Conservation (phyloP, 495 filamentous ascomycete genomes). For the Filosporella fistucella region DNA sequence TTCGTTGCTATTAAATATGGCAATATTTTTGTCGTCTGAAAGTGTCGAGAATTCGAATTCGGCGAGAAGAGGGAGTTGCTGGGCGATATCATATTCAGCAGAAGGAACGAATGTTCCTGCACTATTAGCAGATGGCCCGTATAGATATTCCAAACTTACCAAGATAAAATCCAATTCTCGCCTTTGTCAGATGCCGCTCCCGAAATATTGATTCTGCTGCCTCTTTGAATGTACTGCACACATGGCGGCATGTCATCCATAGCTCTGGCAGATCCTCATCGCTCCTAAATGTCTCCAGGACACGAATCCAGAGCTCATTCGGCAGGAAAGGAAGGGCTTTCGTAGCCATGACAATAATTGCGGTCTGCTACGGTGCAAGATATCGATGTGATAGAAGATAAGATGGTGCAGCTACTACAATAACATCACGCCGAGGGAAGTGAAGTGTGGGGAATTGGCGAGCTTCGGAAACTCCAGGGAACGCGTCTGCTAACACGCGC, state of each 20-base stretch:
- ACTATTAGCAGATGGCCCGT: not conserved
- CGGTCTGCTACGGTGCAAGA: too few species aligned
- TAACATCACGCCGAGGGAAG: too few species aligned
- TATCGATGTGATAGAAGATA: too few species aligned
- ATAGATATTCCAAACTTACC: not conserved
- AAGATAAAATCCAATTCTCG: conserved; percentile 6
- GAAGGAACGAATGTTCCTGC: not conserved
- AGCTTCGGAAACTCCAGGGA: too few species aligned
- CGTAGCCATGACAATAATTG: too few species aligned
- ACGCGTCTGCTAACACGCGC: too few species aligned
- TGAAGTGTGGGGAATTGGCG: too few species aligned
- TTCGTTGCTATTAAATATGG: not conserved
- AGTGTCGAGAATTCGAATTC: not conserved
- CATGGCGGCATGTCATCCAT: not conserved
- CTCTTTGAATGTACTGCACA: not conserved
- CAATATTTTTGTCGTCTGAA: not conserved
- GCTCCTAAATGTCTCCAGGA: not conserved
- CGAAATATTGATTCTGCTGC: not conserved
- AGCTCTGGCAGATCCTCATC: not conserved
- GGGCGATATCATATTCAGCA: not conserved
- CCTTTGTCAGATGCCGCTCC: conserved; percentile 1
- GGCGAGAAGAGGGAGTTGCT: not conserved
- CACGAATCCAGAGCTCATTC: not conserved
- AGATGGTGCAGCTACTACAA: too few species aligned
- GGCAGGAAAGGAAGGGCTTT: not conserved